These are phyloP conservation scores for Stenocarpella maydis DNA, from an alignment of 2,329 filamentous ascomycete genomes.

Conservation along the genomic window DNA sequence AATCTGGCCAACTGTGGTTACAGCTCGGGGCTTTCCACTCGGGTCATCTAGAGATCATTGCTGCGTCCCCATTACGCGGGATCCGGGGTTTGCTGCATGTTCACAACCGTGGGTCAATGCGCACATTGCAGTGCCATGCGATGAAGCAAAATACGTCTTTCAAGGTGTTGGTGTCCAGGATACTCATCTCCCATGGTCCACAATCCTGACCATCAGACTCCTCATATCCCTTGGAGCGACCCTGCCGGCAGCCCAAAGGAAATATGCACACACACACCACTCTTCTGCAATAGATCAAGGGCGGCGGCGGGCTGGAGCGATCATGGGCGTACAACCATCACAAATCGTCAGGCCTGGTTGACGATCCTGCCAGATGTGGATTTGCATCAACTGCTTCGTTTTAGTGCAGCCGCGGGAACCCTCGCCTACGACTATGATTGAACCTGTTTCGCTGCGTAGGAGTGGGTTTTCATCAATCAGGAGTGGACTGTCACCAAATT, in stretches of 20 bases:
- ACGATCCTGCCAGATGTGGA: constrained; percentile 25
- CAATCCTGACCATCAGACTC: neutral
- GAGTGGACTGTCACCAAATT: constrained; percentile 31
- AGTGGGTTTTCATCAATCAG: constrained; percentile 32
- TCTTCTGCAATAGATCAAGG: constrained; percentile 7
- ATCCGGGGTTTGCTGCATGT: constrained; percentile 17
- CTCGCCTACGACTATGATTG: constrained; percentile 28
- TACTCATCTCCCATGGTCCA: neutral
- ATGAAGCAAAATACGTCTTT: constrained; percentile 18
- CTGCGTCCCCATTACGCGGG: constrained; percentile 13
- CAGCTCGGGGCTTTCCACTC: neutral
- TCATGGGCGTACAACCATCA: constrained; percentile 23
- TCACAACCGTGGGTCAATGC: constrained; percentile 21
- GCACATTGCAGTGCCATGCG: neutral
- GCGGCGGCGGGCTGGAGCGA: constrained; percentile 13
- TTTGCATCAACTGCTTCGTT: constrained; percentile 1
- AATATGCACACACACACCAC: neutral
- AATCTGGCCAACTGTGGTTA: constrained; percentile 1
- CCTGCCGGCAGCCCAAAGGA: neutral
- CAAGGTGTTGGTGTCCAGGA: neutral
- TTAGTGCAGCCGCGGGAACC: constrained; percentile 30
- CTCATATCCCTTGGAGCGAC: neutral
- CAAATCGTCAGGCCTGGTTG: constrained; percentile 17
- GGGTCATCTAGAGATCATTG: constrained; percentile 25
- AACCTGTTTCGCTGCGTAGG: constrained; percentile 8